Percentiles rank a stretch among this genome's conserved stretches.
These are phyloP conservation scores for Coniochaeta prunicola DNA, from an alignment of 2,329 filamentous ascomycete genomes.

Conservation along the genomic window DNA sequence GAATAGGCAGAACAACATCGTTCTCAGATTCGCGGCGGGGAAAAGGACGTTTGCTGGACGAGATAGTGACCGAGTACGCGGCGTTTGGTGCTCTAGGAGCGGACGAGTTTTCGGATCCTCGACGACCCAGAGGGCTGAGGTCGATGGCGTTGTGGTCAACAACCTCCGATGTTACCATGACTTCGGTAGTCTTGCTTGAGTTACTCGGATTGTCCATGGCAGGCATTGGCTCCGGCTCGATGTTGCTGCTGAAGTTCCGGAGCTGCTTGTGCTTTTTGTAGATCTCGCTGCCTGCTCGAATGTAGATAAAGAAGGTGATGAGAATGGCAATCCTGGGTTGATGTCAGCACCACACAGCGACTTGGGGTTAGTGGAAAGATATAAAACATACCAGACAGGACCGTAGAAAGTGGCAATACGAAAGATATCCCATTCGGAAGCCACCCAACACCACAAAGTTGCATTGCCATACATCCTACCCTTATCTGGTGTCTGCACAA, in stretches of 20 bases:
- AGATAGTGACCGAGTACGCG: slow-evolving; percentile 45
- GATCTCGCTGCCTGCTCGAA: slow-evolving; percentile 58
- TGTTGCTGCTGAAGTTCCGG: slow-evolving; percentile 42
- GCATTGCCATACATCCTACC: slow-evolving; percentile 68
- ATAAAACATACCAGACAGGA: slow-evolving; percentile 53
- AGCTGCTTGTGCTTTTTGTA: slow-evolving; percentile 60
- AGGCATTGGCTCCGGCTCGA: slow-evolving; percentile 31
- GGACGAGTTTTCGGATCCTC: slow-evolving; percentile 9
- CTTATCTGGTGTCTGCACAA: slow-evolving; percentile 42
- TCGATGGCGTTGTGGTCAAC: slow-evolving; percentile 23
- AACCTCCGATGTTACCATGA: slow-evolving; percentile 53
- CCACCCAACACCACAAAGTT: slow-evolving; percentile 76
- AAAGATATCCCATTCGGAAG: slow-evolving; percentile 58
- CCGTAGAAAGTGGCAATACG: slow-evolving; percentile 71
- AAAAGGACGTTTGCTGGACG: slow-evolving; percentile 23
- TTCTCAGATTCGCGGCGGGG: slow-evolving; percentile 14
- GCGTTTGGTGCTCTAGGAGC: slow-evolving; percentile 11
- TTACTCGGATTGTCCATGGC: slow-evolving; percentile 35
- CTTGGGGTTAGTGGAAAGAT: not conserved
- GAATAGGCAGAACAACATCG: slow-evolving; percentile 20
- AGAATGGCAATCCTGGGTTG: slow-evolving; percentile 49
- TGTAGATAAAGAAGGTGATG: slow-evolving; percentile 58
- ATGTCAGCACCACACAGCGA: not conserved
- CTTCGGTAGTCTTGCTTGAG: slow-evolving; percentile 53
- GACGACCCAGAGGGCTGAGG: slow-evolving; percentile 22